These are phyloP conservation scores for Rhynchospora pubera DNA, from an alignment of 176 grass and related monocot genomes.

Conservation along the genomic window DNA sequence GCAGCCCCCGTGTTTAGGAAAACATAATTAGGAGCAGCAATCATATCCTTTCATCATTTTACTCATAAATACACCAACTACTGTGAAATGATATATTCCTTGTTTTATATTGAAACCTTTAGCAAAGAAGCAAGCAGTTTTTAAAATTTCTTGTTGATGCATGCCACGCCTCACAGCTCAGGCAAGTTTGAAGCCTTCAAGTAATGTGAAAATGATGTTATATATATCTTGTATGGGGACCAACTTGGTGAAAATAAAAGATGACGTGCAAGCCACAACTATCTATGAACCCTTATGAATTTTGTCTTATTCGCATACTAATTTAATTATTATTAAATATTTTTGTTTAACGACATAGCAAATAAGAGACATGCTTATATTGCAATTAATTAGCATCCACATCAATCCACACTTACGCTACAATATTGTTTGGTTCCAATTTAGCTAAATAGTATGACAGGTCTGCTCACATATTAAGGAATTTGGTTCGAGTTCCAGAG, in stretches of 20 bases:
- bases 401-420: neutral
- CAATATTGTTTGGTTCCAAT: neutral
- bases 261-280: conserved; percentile 19
- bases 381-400: neutral
- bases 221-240: neutral
- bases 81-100: neutral
- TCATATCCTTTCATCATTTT: too few species aligned
- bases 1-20: too few species aligned
- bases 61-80: too few species aligned
- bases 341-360: neutral
- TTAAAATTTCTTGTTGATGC: neutral
- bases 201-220: conserved; percentile 15
- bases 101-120: neutral
- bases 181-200: neutral
- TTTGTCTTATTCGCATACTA: conserved; percentile 3
- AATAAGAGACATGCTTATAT: neutral
- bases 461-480: neutral
- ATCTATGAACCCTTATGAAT: neutral
- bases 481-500: neutral
- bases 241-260: neutral
- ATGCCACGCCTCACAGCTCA: neutral
- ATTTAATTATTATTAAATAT: neutral
- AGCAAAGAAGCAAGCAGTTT: neutral
- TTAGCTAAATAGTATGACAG: neutral
- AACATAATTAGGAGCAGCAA: too few species aligned